Percentiles rank a stretch among this genome's conserved stretches.
Conservation (phyloP, 495 filamentous ascomycete genomes). For the Penicillium silybi region DNA sequence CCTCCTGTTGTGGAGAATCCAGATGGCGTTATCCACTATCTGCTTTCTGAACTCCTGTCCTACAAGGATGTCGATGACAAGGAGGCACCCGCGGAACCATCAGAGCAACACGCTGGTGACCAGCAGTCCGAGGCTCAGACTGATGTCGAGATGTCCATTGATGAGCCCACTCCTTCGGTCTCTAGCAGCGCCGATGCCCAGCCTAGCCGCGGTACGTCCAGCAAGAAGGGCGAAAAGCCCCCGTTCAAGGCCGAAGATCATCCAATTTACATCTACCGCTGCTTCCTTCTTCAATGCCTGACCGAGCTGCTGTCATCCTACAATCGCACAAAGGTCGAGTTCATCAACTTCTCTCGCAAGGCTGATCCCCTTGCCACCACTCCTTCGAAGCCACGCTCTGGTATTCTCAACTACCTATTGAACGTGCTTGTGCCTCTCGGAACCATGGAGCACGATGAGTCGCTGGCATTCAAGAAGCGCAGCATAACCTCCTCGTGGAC, state of each 20-base stretch:
- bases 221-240: conserved; percentile 67
- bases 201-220: conserved; percentile 16
- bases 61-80: conserved; percentile 90
- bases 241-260: conserved; percentile 89
- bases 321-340: conserved; percentile 92
- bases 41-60: conserved; percentile 88
- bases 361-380: conserved; percentile 77
- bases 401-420: conserved; percentile 88
- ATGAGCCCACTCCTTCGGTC: conserved; percentile 37
- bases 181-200: conserved; percentile 29
- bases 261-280: conserved; percentile 92
- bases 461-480: conserved; percentile 75
- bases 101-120: conserved; percentile 42
- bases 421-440: conserved; percentile 78
- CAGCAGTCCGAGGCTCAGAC: conserved; percentile 39
- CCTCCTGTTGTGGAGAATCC: conserved; percentile 85
- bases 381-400: conserved; percentile 89
- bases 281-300: conserved; percentile 90
- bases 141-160: conserved; percentile 49
- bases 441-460: conserved; percentile 70
- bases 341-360: conserved; percentile 96
- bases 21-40: conserved; percentile 92
- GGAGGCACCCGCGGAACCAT: conserved; percentile 46
- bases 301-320: conserved; percentile 91
- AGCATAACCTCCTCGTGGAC: conserved; percentile 78